A percentile compares a stretch with the other conserved stretches of the same genome.
phyloP scores from a whole-genome alignment of 495 filamentous ascomycete genomes.

The Penicilliopsis zonata region DNA sequence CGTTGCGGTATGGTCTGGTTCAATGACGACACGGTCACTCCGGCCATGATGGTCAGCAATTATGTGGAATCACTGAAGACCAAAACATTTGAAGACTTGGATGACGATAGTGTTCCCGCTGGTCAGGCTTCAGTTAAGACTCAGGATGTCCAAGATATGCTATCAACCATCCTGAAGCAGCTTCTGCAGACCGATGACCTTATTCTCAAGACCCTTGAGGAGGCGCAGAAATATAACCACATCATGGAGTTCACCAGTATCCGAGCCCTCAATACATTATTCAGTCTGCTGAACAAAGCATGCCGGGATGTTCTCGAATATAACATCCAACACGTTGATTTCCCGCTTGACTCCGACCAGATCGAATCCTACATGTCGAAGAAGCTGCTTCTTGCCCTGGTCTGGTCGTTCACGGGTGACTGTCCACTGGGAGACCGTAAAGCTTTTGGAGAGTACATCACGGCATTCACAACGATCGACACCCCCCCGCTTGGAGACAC shows the following conservation, averaged over 20 bases:
- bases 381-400: conserved; percentile 79
- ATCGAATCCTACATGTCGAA: conserved; percentile 82
- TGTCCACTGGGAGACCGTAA: conserved; percentile 85
- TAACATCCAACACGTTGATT: conserved; percentile 86
- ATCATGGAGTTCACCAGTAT: conserved; percentile 97
- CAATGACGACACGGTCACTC: conserved; percentile 90
- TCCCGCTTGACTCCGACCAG: conserved; percentile 79
- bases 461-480: conserved; percentile 70
- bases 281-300: conserved; percentile 87
- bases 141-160: conserved; percentile 60
- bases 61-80: conserved; percentile 75
- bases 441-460: conserved; percentile 70
- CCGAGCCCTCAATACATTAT: conserved; percentile 82
- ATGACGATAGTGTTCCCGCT: conserved; percentile 74
- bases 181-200: conserved; percentile 69
- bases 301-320: conserved; percentile 90
- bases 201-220: conserved; percentile 58
- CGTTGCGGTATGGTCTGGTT: conserved; percentile 99
- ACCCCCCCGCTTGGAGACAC: conserved; percentile 60
- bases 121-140: conserved; percentile 70
- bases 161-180: conserved; percentile 64
- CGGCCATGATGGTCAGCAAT: conserved; percentile 83
- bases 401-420: conserved; percentile 93
- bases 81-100: conserved; percentile 81
- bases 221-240: conserved; percentile 70